Evolutionary conservation across 106 monocot genomes (phyloP).

Genomic region (Cymbidium sinense): DNA sequence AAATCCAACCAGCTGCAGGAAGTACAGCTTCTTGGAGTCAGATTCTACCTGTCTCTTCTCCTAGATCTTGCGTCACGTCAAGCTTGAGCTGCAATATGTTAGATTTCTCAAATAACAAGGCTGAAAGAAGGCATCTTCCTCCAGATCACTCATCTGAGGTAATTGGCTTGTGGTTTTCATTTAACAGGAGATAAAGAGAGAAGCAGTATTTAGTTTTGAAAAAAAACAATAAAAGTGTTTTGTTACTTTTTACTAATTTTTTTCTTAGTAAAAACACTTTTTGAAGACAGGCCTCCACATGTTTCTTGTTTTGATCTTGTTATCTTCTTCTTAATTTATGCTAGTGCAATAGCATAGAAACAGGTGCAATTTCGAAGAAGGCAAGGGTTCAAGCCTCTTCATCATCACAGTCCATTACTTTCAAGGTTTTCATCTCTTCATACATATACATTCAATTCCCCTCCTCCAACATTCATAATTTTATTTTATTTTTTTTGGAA

Average conservation of each 20-base stretch:
- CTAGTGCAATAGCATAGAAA: slow-evolving; percentile 67
- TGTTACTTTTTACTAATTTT: not conserved
- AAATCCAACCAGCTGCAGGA: slow-evolving; percentile 7
- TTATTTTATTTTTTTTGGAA: too few species aligned
- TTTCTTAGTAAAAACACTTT: not conserved
- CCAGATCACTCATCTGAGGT: slow-evolving; percentile 41
- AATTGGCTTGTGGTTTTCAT: not conserved
- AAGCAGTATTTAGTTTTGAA: not conserved
- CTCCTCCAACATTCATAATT: not conserved
- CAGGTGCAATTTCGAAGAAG: slow-evolving; percentile 65
- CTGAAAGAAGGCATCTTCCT: slow-evolving; percentile 3
- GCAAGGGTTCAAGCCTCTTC: slow-evolving; percentile 62
- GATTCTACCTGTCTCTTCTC: slow-evolving; percentile 40
- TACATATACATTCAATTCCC: not conserved
- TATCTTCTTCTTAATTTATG: slow-evolving; percentile 10
- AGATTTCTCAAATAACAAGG: slow-evolving; percentile 46
- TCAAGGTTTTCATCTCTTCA: slow-evolving; percentile 44
- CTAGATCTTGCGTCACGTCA: slow-evolving; percentile 55
- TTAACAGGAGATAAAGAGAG: not conserved
- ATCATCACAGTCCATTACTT: slow-evolving; percentile 46
- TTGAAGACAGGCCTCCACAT: not conserved
- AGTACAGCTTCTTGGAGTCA: slow-evolving; percentile 8
- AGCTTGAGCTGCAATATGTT: slow-evolving; percentile 40
- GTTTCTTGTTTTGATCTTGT: not conserved
- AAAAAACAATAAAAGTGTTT: not conserved